Percentiles rank a stretch among this genome's conserved stretches.
These are phyloP conservation scores for Gleditsia sinensis DNA, from an alignment of 306 rosid genomes.

Conservation along the genomic window DNA sequence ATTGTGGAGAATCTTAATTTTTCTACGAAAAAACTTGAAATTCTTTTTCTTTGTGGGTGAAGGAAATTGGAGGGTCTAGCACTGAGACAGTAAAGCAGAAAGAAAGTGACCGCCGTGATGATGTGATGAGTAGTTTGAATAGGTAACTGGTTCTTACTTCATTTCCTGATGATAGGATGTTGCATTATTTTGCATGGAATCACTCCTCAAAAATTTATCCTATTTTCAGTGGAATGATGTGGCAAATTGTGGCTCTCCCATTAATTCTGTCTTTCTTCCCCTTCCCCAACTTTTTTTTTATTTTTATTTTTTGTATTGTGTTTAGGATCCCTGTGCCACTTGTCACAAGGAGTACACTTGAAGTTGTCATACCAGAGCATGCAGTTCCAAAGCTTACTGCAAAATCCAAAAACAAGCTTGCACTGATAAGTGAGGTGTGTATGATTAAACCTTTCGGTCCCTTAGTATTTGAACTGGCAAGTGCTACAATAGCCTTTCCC, in stretches of 20 bases:
- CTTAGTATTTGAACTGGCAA: constrained; percentile 27
- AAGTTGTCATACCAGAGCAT: constrained; percentile 88
- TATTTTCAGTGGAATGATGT: constrained; percentile 9
- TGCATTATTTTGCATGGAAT: constrained; percentile 14
- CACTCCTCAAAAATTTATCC: constrained; percentile 11
- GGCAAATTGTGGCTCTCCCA: background rate
- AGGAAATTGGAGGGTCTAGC: constrained; percentile 73
- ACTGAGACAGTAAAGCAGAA: constrained; percentile 59
- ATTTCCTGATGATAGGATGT: constrained; percentile 6
- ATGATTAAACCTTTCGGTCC: constrained; percentile 26
- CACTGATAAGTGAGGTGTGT: constrained; percentile 91
- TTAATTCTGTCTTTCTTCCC: constrained; percentile 17
- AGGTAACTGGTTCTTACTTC: constrained; percentile 53
- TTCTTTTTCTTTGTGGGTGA: background rate
- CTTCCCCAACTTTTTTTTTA: background rate
- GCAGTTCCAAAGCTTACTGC: constrained; percentile 91
- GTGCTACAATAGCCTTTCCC: background rate
- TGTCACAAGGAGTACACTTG: constrained; percentile 92
- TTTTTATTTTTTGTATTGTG: background rate
- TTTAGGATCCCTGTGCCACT: constrained; percentile 81
- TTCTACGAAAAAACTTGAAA: constrained; percentile 3
- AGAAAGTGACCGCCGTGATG: constrained; percentile 78
- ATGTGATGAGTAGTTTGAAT: constrained; percentile 62
- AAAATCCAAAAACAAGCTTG: constrained; percentile 92
- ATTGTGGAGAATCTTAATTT: constrained; percentile 13